phyloP scores from a whole-genome alignment of 257 asterid species.

The Primulina eburnea region DNA sequence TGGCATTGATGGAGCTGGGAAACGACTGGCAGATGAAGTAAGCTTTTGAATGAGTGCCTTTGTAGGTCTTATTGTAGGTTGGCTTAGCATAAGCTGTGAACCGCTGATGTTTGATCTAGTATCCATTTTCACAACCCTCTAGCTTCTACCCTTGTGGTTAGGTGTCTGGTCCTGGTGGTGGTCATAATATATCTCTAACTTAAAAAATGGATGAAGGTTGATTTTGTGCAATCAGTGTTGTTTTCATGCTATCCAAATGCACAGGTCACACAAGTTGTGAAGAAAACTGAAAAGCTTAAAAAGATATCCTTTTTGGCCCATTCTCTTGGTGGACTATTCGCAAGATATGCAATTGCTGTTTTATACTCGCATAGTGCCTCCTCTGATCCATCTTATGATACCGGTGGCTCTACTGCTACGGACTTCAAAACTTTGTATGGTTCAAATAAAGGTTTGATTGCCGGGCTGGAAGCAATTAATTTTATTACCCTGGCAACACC shows the following conservation, averaged over 20 bases:
- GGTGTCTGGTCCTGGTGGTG: constrained; percentile 8
- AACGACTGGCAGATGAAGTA: constrained; percentile 94
- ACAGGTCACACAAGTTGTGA: constrained; percentile 72
- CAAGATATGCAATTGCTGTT: constrained; percentile 83
- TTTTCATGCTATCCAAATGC: constrained; percentile 10
- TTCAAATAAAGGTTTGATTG: constrained; percentile 51
- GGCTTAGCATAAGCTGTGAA: constrained; percentile 15
- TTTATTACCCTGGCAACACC: constrained; percentile 96
- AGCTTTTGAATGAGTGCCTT: constrained; percentile 30
- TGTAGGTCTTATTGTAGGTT: constrained; percentile 6
- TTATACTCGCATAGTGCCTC: constrained; percentile 46
- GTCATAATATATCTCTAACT: not conserved
- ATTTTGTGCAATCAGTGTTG: not conserved
- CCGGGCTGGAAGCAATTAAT: constrained; percentile 85
- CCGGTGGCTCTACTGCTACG: constrained; percentile 29
- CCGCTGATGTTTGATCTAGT: constrained; percentile 9
- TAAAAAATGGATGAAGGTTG: not conserved
- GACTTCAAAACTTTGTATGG: constrained; percentile 28
- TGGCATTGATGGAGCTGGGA: constrained; percentile 88
- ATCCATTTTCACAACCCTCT: constrained; percentile 1
- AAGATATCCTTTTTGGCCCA: constrained; percentile 90
- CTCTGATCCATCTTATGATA: constrained; percentile 30
- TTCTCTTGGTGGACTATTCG: constrained; percentile 95
- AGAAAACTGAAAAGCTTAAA: constrained; percentile 50
- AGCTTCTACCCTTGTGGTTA: constrained; percentile 7